phyloP scores from a whole-genome alignment of 106 monocot species.

The Dioscorea alata region DNA sequence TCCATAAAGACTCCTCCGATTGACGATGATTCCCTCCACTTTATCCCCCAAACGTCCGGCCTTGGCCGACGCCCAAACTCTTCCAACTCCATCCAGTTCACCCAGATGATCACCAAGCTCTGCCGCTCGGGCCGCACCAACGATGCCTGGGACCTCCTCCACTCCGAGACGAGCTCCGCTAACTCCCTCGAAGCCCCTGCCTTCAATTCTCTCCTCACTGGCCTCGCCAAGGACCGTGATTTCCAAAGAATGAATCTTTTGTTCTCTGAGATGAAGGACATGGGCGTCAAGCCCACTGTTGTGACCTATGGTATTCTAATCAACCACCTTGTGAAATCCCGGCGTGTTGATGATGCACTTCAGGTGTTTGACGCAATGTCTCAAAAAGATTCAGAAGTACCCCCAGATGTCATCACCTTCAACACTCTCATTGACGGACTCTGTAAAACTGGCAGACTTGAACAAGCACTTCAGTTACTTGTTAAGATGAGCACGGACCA shows the following conservation, averaged over 20 bases:
- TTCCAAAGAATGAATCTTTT: conserved; percentile 45
- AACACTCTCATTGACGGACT: conserved; percentile 66
- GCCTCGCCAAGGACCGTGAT: conserved; percentile 36
- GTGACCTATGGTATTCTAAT: conserved; percentile 56
- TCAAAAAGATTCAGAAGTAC: conserved; percentile 12
- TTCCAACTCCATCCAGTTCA: conserved; percentile 17
- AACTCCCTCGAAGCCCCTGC: conserved; percentile 13
- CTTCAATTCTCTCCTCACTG: conserved; percentile 47
- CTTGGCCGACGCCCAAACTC: conserved; percentile 17
- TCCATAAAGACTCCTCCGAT: not conserved
- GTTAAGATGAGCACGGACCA: conserved; percentile 29
- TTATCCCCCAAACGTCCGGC: conserved; percentile 23
- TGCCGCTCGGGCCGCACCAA: conserved; percentile 17
- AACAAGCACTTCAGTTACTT: conserved; percentile 34
- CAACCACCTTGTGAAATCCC: conserved; percentile 54
- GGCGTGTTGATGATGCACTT: conserved; percentile 38
- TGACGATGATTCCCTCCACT: not conserved
- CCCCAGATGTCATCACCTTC: conserved; percentile 36
- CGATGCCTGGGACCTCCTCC: conserved; percentile 39
- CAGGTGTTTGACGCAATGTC: conserved; percentile 62
- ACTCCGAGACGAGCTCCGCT: conserved; percentile 14
- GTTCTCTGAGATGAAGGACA: conserved; percentile 45
- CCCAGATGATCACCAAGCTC: conserved; percentile 32
- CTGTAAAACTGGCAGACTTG: conserved; percentile 53
- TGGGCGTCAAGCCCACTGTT: conserved; percentile 22